Conservation (phyloP, 2,329 filamentous ascomycete genomes). For the Claviceps maximensis region DNA sequence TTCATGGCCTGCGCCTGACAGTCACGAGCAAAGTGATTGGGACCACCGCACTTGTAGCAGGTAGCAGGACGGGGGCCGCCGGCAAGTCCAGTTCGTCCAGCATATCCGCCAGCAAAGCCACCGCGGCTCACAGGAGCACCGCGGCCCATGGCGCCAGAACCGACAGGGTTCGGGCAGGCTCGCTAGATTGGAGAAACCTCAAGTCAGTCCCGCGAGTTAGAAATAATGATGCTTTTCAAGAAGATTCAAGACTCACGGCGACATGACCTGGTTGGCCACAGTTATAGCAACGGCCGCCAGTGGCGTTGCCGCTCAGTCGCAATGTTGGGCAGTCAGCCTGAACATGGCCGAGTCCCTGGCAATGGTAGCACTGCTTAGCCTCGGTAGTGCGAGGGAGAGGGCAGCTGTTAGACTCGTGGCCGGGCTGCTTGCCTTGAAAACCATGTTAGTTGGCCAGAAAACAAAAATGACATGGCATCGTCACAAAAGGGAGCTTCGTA, state of each 20-base stretch:
- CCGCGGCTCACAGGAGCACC: constrained; percentile 59
- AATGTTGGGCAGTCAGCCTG: constrained; percentile 98
- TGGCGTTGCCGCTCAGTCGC: constrained; percentile 70
- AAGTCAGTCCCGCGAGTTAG: constrained; percentile 7
- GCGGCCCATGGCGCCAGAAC: constrained; percentile 44
- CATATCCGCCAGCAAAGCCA: constrained; percentile 47
- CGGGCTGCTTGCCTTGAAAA: constrained; percentile 62
- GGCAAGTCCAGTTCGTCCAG: constrained; percentile 61
- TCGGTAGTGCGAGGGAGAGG: constrained; percentile 93
- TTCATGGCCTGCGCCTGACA: constrained; percentile 99
- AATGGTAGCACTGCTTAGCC: constrained; percentile 99
- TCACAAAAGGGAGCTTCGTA: constrained; percentile 30
- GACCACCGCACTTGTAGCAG: constrained; percentile 67
- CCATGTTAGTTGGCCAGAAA: neutral
- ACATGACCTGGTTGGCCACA: constrained; percentile 89
- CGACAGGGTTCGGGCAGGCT: constrained; percentile 67
- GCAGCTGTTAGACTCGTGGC: constrained; percentile 96
- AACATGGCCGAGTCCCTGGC: constrained; percentile 94
- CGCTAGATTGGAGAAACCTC: constrained; percentile 34
- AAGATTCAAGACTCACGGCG: constrained; percentile 44
- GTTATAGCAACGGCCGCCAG: constrained; percentile 87
- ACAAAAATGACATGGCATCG: neutral
- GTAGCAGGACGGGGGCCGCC: constrained; percentile 56
- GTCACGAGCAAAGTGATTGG: constrained; percentile 96
- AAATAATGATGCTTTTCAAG: no score